Base-by-base conservation (phyloP, 441 rosid genomes). In the Brassica hybrid region DNA sequence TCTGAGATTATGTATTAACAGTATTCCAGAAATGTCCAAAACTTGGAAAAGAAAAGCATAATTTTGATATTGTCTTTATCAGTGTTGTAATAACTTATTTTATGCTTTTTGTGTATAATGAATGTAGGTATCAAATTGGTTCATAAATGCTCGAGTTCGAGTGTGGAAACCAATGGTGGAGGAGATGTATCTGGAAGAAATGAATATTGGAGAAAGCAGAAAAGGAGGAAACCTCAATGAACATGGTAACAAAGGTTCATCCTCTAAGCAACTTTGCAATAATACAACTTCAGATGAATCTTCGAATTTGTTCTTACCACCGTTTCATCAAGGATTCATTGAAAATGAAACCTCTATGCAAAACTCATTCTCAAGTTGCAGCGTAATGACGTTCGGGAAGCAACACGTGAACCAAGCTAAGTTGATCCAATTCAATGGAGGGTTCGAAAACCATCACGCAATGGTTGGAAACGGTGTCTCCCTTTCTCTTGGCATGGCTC, bases 101-200 rank as follows among this genome's bases (percentile, higher is more conserved):
- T 21, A 52, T 52, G 21, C n/a, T 1, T 41, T 25, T 6, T 54
- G 27, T 57, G 41, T 71, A 43, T 45, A 52, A 65, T 59, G 30
- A 16, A 17, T 73, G 64, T 69, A 89, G 91, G 93, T 89, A 11
- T 89, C 89, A 0, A 89, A 89, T 38, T 89, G 93, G 91, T 89
- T 87, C 77, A 89, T 89, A 56, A 87, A 87, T 78, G 91, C 93
- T 54, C 86, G 91, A 72, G 91, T 86, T 67, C 86, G 91, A 4
- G 82, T 89, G 1, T 89, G 91, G 91, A 89, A 87, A 79, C 91
- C 91, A 56, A 86, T 89, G 91, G 88, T 89, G 4, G 91, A 87
- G 80, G 88, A 87, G 62, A 84, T 89, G 89, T 89, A 89, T 77
- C 0, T 65, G 63, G 93, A 87, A 69, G 93, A 89, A 80, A 77